phyloP scores from a whole-genome alignment of 2,329 filamentous ascomycete species.

The Phyllosticta citriasiana region DNA sequence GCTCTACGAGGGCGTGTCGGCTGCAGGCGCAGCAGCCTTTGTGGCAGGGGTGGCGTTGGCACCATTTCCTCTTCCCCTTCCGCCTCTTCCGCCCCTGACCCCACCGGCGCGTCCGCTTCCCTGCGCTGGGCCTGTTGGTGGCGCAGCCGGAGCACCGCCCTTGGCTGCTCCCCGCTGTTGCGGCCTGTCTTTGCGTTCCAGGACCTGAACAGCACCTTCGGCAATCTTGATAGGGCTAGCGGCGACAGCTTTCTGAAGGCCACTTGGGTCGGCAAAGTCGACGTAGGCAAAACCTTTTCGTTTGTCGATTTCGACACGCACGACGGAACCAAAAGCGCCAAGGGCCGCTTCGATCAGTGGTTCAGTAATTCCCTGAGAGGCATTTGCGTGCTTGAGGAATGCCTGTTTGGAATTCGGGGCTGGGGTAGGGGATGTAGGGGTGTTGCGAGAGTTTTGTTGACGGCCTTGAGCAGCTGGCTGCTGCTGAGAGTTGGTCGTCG shows the following conservation, averaged over 20 bases:
- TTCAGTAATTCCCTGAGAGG: constrained; percentile 87
- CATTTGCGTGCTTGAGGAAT: constrained; percentile 52
- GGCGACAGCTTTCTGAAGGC: constrained; percentile 66
- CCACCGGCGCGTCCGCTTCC: constrained; percentile 19
- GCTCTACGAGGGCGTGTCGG: constrained; percentile 9
- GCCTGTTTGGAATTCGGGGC: constrained; percentile 37
- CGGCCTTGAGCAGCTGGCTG: constrained; percentile 4
- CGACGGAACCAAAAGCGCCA: constrained; percentile 61
- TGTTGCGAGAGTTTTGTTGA: constrained; percentile 1
- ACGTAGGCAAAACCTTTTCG: constrained; percentile 92
- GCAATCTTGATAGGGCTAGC: constrained; percentile 75
- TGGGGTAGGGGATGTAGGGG: constrained; percentile 1
- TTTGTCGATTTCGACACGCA: constrained; percentile 82
- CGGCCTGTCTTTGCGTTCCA: constrained; percentile 61
- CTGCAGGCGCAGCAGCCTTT: constrained; percentile 10
- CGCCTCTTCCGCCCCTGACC: constrained; percentile 21
- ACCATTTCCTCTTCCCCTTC: constrained; percentile 25
- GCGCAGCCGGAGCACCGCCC: background rate
- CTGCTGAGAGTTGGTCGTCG: background rate
- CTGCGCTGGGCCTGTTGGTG: background rate
- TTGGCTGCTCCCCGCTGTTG: background rate
- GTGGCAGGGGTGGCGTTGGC: constrained; percentile 13
- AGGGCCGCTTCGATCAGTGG: constrained; percentile 65
- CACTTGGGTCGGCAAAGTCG: constrained; percentile 66
- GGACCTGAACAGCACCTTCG: constrained; percentile 75